Evolutionary conservation across 305 asterid genomes (phyloP).

Genomic region (Petunia hybrid): DNA sequence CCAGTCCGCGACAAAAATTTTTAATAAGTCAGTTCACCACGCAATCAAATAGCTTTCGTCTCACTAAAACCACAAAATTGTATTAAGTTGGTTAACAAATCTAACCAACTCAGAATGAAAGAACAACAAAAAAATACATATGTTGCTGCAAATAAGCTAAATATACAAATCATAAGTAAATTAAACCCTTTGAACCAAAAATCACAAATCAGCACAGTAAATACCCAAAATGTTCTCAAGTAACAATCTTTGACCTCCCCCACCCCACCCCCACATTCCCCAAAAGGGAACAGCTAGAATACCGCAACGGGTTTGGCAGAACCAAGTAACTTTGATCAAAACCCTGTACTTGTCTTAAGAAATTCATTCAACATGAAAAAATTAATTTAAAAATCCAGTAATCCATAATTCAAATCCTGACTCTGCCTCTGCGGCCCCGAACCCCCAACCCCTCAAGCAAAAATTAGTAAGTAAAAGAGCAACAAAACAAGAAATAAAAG

Average conservation of each 20-base stretch:
- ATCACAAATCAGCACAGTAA: neutral
- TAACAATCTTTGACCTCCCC: neutral
- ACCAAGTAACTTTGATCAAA: no score
- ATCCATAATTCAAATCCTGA: no score
- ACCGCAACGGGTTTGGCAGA: no score
- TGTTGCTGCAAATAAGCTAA: slow-evolving; percentile 14
- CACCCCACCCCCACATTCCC: neutral
- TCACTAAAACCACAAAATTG: neutral
- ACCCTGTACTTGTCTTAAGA: no score
- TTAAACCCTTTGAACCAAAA: neutral
- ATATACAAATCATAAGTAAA: neutral
- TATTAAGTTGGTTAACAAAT: neutral
- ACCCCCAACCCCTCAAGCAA: neutral
- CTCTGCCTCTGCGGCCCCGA: no score
- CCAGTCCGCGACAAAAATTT: neutral
- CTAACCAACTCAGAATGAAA: neutral
- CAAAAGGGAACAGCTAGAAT: neutral
- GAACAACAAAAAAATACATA: neutral
- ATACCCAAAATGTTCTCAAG: slow-evolving; percentile 3
- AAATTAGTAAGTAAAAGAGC: neutral
- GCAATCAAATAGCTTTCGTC: slow-evolving; percentile 1
- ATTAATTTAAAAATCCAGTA: no score
- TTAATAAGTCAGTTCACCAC: neutral
- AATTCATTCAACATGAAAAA: no score
- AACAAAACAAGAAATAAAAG: neutral